These are phyloP conservation scores for Aspergillus egyptiacus DNA, from an alignment of 495 filamentous ascomycete genomes.

Conservation along the genomic window DNA sequence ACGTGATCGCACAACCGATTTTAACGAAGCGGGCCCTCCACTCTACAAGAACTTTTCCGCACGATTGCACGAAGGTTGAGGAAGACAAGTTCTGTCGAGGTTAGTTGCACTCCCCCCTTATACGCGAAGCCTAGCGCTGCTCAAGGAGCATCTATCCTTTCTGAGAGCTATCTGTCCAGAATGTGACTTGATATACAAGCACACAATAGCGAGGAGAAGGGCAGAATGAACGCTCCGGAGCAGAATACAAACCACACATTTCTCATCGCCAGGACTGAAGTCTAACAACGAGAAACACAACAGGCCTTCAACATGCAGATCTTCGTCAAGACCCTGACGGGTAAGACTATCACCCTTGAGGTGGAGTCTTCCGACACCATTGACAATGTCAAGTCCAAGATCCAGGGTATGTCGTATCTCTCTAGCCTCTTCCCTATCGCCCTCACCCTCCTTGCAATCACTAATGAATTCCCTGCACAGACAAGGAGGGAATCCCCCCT, in stretches of 20 bases:
- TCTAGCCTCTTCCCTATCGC: background rate
- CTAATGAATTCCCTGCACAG: conserved; percentile 33
- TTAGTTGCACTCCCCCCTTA: conserved; percentile 24
- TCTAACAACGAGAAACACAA: background rate
- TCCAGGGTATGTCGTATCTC: conserved; percentile 51
- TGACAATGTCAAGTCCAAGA: conserved; percentile 99
- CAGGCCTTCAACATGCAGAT: conserved; percentile 85
- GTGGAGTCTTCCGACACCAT: conserved; percentile 99
- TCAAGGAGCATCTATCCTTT: background rate
- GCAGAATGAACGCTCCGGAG: background rate
- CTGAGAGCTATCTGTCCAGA: background rate
- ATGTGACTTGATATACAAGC: background rate
- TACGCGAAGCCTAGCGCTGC: background rate
- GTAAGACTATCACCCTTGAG: conserved; percentile 99
- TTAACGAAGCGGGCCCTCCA: conserved; percentile 33
- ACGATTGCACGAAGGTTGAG: conserved; percentile 48
- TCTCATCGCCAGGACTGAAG: background rate
- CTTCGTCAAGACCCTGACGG: conserved; percentile 99
- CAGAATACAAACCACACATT: background rate
- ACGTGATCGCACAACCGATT: conserved; percentile 48
- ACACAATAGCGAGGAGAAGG: background rate
- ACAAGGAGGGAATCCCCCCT: conserved; percentile 99
- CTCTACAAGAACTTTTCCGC: conserved; percentile 28
- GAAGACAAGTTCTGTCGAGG: conserved; percentile 54
- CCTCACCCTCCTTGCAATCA: background rate